Evolutionary conservation across 805 yeast species (phyloP), one percentile per base, ranked within the genome.

Genomic region (Metschnikowia colocasiae): DNA sequence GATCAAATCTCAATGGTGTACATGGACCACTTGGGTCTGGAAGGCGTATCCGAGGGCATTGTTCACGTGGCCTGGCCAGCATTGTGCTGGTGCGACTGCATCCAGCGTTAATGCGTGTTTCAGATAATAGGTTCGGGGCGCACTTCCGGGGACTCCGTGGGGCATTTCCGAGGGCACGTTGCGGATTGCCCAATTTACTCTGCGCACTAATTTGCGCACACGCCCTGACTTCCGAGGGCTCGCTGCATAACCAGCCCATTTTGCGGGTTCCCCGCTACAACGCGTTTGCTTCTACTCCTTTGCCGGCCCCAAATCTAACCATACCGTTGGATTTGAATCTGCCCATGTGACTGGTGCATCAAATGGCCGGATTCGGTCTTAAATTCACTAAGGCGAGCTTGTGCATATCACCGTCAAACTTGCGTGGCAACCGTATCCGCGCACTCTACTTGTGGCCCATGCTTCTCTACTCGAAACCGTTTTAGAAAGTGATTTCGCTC

Each of bases 201-300:
- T 29, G 34, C 42, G 25, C 26, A 5, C 13, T n/a, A n/a, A 15
- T n/a, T 39, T 39, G 42, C 41, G 34, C 42, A 20, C 32, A 22
- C 23, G 16, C 10, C 10, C 27, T 18, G 15, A 38, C 18, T 38
- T 39, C 33, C 42, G 42, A 30, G 42, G 34, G 42, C 26, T 13
- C 8, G n/a, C 33, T 39, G 34, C 42, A 35, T 20, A 35, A 13
- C 27, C 38, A 7, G 38, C 26, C 26, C 25, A 2, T n/a, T 5
- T 8, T 22, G 18, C 4, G 12, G n/a, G 22, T 9, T 2, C 27
- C 10, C 26, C 25, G 10, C 27, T 8, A 19, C 37, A 19, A 12
- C 16, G 16, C 15, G 25, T 30, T 30, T 30, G 20, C 22, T 10
- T 30, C 8, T 8, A n/a, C 18, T 30, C 15, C 32, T 30, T 3